Evolutionary conservation across 2,329 filamentous ascomycete genomes (phyloP).

Genomic region (Sarocladium kiliense): DNA sequence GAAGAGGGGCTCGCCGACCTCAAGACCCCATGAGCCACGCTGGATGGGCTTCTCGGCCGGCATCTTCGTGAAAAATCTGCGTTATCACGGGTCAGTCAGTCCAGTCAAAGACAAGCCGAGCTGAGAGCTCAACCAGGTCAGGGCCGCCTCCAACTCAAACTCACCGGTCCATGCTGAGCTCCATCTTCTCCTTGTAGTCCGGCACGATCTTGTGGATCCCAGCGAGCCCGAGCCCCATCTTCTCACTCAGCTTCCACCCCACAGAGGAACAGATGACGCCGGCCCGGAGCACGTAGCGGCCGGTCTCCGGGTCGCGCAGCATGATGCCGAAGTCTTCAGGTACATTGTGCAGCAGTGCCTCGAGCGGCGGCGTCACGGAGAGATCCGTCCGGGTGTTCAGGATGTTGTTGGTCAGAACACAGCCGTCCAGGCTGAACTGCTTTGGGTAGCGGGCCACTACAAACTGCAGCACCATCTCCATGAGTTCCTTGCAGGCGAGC

Average conservation of each 20-base stretch:
- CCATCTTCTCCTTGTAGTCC: slow-evolving; percentile 84
- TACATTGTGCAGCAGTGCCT: slow-evolving; percentile 69
- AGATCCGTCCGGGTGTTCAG: slow-evolving; percentile 58
- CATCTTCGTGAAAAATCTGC: slow-evolving; percentile 76
- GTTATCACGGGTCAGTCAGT: background rate
- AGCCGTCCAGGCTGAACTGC: slow-evolving; percentile 59
- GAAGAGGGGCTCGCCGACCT: slow-evolving; percentile 69
- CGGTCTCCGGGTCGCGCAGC: slow-evolving; percentile 64
- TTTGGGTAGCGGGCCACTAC: slow-evolving; percentile 72
- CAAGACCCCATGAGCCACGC: slow-evolving; percentile 78
- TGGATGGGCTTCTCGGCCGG: slow-evolving; percentile 72
- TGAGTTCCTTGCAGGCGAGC: slow-evolving; percentile 75
- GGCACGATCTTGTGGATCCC: slow-evolving; percentile 72
- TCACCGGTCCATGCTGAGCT: slow-evolving; percentile 78
- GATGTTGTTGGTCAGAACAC: slow-evolving; percentile 62
- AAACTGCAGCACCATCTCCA: slow-evolving; percentile 83
- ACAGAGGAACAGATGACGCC: slow-evolving; percentile 74
- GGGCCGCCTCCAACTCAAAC: too few species aligned
- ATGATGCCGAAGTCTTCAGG: slow-evolving; percentile 82
- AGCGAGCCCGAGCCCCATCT: slow-evolving; percentile 65
- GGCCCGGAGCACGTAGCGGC: slow-evolving; percentile 68
- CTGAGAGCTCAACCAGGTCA: too few species aligned
- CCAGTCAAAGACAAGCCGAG: too few species aligned
- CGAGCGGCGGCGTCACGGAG: slow-evolving; percentile 56
- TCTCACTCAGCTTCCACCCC: slow-evolving; percentile 72